A percentile compares a stretch with the other conserved stretches of the same genome.
Conservation (phyloP, 352 stramenopile genomes). For the Phytophthora fragariae region DNA sequence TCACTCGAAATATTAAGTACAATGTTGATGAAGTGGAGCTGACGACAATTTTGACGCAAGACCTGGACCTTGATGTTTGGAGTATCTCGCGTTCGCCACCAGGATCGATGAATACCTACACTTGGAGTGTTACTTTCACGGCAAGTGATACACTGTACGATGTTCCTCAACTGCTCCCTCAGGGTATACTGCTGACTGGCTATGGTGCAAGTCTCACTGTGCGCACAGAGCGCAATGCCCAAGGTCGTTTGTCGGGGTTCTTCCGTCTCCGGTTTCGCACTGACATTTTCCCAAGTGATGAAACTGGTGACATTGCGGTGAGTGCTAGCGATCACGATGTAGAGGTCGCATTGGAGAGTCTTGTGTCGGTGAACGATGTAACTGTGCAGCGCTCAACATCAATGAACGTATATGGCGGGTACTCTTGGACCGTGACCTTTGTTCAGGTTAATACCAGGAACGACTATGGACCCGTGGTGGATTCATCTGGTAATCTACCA, state of each 20-base stretch:
- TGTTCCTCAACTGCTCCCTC: slow-evolving; percentile 56
- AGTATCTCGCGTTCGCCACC: slow-evolving; percentile 56
- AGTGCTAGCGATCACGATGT: slow-evolving; percentile 61
- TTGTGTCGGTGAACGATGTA: slow-evolving; percentile 78
- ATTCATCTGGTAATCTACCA: slow-evolving; percentile 76
- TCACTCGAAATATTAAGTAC: slow-evolving; percentile 77
- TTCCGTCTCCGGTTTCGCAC: slow-evolving; percentile 79
- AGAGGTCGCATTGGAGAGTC: slow-evolving; percentile 66
- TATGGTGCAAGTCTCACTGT: slow-evolving; percentile 60
- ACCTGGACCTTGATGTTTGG: slow-evolving; percentile 65
- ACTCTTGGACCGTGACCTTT: slow-evolving; percentile 90
- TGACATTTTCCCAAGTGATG: slow-evolving; percentile 76
- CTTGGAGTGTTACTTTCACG: slow-evolving; percentile 82
- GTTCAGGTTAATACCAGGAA: slow-evolving; percentile 81
- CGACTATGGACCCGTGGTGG: slow-evolving; percentile 71
- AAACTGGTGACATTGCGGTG: slow-evolving; percentile 75
- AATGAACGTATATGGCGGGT: slow-evolving; percentile 80
- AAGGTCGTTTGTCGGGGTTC: slow-evolving; percentile 68
- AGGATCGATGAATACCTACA: slow-evolving; percentile 57
- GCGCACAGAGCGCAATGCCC: slow-evolving; percentile 62
- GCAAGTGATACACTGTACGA: slow-evolving; percentile 74
- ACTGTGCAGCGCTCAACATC: slow-evolving; percentile 61
- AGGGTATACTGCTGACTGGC: slow-evolving; percentile 63
- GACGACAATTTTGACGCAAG: slow-evolving; percentile 61
- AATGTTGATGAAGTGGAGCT: slow-evolving; percentile 68